Percentiles rank a stretch among this genome's conserved stretches.
phyloP scores from a whole-genome alignment of 352 stramenopile genomes.

The Albugo laibachii region DNA sequence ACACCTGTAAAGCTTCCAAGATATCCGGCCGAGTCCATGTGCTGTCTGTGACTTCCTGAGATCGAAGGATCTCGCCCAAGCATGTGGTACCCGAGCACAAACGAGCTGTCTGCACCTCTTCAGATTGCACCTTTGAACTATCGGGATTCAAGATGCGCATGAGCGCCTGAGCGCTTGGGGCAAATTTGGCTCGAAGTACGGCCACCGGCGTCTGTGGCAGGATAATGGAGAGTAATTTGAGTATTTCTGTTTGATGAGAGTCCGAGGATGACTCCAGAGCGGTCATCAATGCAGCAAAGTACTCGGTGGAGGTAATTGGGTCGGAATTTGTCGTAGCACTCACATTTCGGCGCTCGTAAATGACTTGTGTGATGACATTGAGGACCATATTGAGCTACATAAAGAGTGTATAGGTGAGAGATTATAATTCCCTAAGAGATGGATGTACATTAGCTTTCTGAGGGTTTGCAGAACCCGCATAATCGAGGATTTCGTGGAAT shows the following conservation, averaged over 20 bases:
- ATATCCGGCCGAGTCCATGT: constrained; percentile 49
- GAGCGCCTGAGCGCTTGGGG: constrained; percentile 42
- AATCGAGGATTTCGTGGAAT: constrained; percentile 61
- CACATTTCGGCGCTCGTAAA: constrained; percentile 38
- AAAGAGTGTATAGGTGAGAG: background rate
- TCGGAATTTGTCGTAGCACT: background rate
- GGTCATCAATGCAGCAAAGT: constrained; percentile 77
- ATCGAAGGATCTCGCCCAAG: constrained; percentile 36
- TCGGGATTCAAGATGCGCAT: constrained; percentile 50
- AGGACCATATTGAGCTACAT: constrained; percentile 63
- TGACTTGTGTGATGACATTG: constrained; percentile 61
- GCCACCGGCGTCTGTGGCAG: constrained; percentile 46
- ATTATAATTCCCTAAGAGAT: background rate
- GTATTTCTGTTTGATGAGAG: constrained; percentile 22
- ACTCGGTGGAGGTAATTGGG: constrained; percentile 61
- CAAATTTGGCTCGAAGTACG: constrained; percentile 65
- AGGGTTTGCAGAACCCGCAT: constrained; percentile 49
- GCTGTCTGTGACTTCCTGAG: constrained; percentile 38
- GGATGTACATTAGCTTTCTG: constrained; percentile 44
- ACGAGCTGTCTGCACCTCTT: constrained; percentile 23
- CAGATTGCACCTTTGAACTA: no score
- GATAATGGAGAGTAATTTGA: constrained; percentile 17
- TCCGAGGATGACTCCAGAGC: constrained; percentile 47
- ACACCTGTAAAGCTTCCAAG: constrained; percentile 53
- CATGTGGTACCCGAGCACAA: constrained; percentile 49